Evolutionary conservation across 768 basidiomycete genomes (phyloP).

Genomic region (Infundibulicybe gibba): DNA sequence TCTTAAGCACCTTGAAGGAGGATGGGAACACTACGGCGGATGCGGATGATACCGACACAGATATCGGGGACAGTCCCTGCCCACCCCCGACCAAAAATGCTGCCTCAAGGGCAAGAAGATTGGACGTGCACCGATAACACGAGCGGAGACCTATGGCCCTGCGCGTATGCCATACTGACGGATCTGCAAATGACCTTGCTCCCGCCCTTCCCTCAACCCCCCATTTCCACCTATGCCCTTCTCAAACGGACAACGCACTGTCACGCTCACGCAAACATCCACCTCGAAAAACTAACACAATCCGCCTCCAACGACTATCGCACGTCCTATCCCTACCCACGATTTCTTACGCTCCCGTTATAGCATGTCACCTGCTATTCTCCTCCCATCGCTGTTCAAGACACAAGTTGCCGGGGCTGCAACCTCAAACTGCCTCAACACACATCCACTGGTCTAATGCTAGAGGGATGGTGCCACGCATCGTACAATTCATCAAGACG

Average conservation of each 20-base stretch:
- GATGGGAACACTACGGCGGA: conserved; percentile 59
- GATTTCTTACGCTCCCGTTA: not conserved
- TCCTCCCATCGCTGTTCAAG: no score
- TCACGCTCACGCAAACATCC: not conserved
- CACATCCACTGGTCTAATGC: conserved; percentile 1
- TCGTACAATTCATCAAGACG: conserved; percentile 3
- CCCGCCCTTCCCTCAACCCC: not conserved
- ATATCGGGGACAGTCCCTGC: conserved; percentile 85
- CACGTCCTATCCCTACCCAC: conserved; percentile 8
- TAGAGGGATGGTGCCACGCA: not conserved
- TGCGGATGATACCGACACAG: conserved; percentile 73
- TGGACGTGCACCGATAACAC: conserved; percentile 41
- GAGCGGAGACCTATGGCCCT: conserved; percentile 72
- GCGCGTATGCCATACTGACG: conserved; percentile 46
- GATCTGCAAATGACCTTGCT: conserved; percentile 1
- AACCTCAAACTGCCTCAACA: conserved; percentile 1
- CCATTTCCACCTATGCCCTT: no score
- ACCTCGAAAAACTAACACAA: not conserved
- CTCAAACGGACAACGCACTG: no score
- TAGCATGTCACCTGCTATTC: no score
- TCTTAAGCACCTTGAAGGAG: conserved; percentile 62
- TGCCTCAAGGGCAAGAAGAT: conserved; percentile 56
- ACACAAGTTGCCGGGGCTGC: not conserved
- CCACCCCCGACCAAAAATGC: conserved; percentile 67
- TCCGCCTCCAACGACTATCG: conserved; percentile 1